Conservation (phyloP, 768 basidiomycete species). For the Tephrocybe sp. region DNA sequence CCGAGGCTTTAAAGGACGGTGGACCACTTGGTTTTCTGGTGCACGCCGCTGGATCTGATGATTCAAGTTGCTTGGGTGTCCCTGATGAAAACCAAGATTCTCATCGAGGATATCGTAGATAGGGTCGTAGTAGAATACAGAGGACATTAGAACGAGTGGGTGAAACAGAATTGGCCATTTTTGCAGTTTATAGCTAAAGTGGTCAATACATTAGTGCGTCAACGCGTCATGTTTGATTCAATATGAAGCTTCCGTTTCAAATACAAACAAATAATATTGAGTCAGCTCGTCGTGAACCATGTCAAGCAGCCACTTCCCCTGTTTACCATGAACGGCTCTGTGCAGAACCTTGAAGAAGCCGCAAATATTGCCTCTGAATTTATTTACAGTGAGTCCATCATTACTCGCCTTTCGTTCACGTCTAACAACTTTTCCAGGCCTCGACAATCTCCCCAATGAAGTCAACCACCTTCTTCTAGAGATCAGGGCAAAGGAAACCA, state of each 20-base stretch:
- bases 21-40: constrained; percentile 5
- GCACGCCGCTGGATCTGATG: constrained; percentile 13
- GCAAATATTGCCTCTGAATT: constrained; percentile 52
- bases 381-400: constrained; percentile 44
- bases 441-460: constrained; percentile 55
- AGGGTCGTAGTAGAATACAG: constrained; percentile 37
- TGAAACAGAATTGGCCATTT: not conserved
- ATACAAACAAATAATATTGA: constrained; percentile 11
- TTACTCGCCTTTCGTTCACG: not conserved
- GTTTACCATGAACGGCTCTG: constrained; percentile 24
- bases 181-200: constrained; percentile 3
- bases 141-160: constrained; percentile 13
- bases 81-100: constrained; percentile 22
- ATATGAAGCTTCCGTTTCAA: not conserved
- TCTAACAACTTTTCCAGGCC: constrained; percentile 27
- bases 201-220: not conserved
- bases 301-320: not conserved
- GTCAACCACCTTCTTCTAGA: constrained; percentile 51
- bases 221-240: too few species aligned
- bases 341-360: constrained; percentile 51
- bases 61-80: not conserved
- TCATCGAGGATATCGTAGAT: constrained; percentile 43
- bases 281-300: constrained; percentile 5
- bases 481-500: constrained; percentile 44
- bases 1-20: constrained; percentile 21